Evolutionary conservation across 2,329 filamentous ascomycete genomes (phyloP).

Genomic region (Fonsecaea erecta): DNA sequence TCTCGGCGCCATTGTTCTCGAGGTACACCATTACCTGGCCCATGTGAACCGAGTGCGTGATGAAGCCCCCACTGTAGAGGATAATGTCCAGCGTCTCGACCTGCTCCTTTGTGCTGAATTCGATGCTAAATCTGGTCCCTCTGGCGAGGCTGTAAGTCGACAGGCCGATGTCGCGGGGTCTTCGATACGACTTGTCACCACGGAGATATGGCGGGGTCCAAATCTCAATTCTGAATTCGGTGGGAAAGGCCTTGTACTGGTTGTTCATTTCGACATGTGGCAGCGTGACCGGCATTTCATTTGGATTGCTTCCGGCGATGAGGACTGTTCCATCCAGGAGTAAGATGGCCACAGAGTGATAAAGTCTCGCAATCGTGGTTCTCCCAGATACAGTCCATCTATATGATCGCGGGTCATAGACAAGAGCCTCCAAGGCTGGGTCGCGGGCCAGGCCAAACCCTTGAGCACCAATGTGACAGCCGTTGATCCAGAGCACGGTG

Average conservation of each 20-base stretch:
- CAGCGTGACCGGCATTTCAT: slow-evolving; percentile 60
- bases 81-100: slow-evolving; percentile 50
- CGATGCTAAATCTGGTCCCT: slow-evolving; percentile 53
- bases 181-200: slow-evolving; percentile 53
- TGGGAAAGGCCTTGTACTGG: slow-evolving; percentile 54
- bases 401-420: slow-evolving; percentile 62
- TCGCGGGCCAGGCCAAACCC: slow-evolving; percentile 62
- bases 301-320: slow-evolving; percentile 65
- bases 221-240: slow-evolving; percentile 66
- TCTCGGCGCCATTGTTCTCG: slow-evolving; percentile 55
- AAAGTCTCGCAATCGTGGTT: slow-evolving; percentile 56
- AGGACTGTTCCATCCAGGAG: slow-evolving; percentile 65
- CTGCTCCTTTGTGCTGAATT: slow-evolving; percentile 20
- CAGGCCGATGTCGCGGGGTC: slow-evolving; percentile 56
- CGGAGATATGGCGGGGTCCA: slow-evolving; percentile 66
- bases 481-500: slow-evolving; percentile 64
- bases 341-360: slow-evolving; percentile 65
- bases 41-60: slow-evolving; percentile 67
- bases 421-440: slow-evolving; percentile 60
- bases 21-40: slow-evolving; percentile 63
- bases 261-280: slow-evolving; percentile 47
- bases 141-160: slow-evolving; percentile 51
- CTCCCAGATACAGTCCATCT: slow-evolving; percentile 54
- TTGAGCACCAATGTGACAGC: slow-evolving; percentile 62
- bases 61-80: slow-evolving; percentile 64